Percentiles rank a stretch among this genome's conserved stretches.
Evolutionary conservation across 2,329 filamentous ascomycete species (phyloP).

Genomic region (Cercospora berteroae): DNA sequence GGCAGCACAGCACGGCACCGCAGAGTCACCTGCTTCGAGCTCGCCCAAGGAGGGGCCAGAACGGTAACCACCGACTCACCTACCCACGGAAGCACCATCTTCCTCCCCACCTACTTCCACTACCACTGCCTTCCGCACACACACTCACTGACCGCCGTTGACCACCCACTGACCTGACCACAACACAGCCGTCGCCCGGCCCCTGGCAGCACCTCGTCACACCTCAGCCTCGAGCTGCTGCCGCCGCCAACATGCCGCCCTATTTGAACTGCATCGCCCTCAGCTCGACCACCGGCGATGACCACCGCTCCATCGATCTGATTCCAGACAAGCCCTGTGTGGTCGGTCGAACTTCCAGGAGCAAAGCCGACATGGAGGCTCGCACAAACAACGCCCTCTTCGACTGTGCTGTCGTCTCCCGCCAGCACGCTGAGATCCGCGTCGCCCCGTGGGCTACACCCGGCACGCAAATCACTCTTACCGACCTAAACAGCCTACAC

Average conservation of each 20-base stretch:
- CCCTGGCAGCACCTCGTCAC: not conserved
- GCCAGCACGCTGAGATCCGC: conserved; percentile 37
- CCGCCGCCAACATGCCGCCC: conserved; percentile 9
- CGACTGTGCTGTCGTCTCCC: conserved; percentile 40
- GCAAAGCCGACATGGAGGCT: conserved; percentile 36
- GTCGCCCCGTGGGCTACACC: conserved; percentile 14
- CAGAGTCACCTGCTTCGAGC: conserved; percentile 10
- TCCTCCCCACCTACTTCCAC: not conserved
- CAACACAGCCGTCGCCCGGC: not conserved
- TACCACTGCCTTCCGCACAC: not conserved
- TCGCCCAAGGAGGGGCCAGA: not conserved
- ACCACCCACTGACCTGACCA: not conserved
- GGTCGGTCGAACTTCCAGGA: conserved; percentile 47
- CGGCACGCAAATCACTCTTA: conserved; percentile 30
- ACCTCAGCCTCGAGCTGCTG: not conserved
- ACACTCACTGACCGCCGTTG: not conserved
- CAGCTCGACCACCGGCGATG: conserved; percentile 15
- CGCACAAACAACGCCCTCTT: conserved; percentile 36
- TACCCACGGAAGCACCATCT: not conserved
- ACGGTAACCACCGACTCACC: not conserved
- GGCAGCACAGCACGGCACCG: conserved; percentile 1
- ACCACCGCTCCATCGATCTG: conserved; percentile 27
- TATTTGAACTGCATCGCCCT: conserved; percentile 22
- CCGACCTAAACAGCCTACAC: conserved; percentile 36
- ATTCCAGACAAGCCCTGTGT: conserved; percentile 28